Percentiles rank a stretch among this genome's conserved stretches.
These are phyloP conservation scores for Arthrobotrys sinensis DNA, from an alignment of 2,329 filamentous ascomycete genomes.

Conservation along the genomic window DNA sequence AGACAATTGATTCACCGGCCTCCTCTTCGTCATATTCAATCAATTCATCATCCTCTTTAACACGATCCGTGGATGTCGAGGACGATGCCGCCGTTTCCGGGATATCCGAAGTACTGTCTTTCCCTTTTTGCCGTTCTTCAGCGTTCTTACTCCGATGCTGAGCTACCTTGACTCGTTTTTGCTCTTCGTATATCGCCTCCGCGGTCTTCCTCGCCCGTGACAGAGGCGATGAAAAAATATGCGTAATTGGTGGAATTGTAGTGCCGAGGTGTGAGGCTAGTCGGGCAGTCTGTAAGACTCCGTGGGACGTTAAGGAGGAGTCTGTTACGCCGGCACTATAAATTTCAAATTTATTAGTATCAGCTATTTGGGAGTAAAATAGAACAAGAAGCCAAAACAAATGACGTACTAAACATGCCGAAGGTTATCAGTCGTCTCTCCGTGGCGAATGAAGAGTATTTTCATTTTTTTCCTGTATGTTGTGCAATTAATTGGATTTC, in stretches of 20 bases:
- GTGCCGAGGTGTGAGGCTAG: conserved; percentile 79
- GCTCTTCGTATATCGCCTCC: conserved; percentile 73
- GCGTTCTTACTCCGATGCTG: conserved; percentile 63
- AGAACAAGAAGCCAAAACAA: conserved; percentile 60
- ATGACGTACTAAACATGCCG: conserved; percentile 78
- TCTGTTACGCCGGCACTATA: conserved; percentile 83
- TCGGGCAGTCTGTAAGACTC: conserved; percentile 81
- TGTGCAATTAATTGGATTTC: neutral
- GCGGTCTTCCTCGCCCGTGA: conserved; percentile 82
- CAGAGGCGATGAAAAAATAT: conserved; percentile 84
- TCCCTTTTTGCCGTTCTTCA: conserved; percentile 27
- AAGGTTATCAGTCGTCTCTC: conserved; percentile 91
- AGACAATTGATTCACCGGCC: conserved; percentile 25
- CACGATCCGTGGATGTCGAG: conserved; percentile 67
- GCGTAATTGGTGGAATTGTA: conserved; percentile 76
- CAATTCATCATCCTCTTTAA: neutral
- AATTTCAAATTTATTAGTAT: neutral
- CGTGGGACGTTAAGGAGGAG: conserved; percentile 85
- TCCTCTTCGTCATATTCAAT: neutral
- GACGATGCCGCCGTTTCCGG: conserved; percentile 64
- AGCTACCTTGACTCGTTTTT: conserved; percentile 59
- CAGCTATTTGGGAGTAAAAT: neutral
- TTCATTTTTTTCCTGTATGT: conserved; percentile 57
- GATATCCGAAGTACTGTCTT: conserved; percentile 67
- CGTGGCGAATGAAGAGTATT: conserved; percentile 85